Evolutionary conservation across 2,329 filamentous ascomycete species (phyloP).

Genomic region (Anisogramma anomala): DNA sequence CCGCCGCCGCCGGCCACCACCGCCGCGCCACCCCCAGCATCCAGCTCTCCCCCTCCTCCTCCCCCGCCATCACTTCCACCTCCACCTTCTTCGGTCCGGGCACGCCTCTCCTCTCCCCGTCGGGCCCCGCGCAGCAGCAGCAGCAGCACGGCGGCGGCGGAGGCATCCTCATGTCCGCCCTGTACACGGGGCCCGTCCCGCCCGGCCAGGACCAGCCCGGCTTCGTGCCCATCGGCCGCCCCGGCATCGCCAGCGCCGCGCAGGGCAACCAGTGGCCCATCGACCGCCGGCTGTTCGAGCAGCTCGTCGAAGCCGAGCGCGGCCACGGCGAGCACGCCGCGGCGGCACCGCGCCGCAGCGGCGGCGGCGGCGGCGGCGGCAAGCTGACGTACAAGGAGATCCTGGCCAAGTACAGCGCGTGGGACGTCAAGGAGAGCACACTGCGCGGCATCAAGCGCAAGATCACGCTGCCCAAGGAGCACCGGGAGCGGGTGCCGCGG

Average conservation of each 20-base stretch:
- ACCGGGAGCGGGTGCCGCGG: slow-evolving; percentile 3
- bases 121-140: no score
- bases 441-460: slow-evolving; percentile 1
- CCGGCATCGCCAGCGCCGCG: background rate
- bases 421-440: background rate
- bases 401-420: background rate
- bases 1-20: no score
- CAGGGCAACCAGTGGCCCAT: slow-evolving; percentile 4
- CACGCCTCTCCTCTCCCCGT: no score
- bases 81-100: background rate
- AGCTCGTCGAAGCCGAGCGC: background rate
- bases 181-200: background rate
- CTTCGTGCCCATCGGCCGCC: background rate
- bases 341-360: no score
- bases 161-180: background rate
- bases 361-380: background rate
- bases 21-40: background rate
- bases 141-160: no score
- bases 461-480: slow-evolving; percentile 1
- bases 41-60: background rate
- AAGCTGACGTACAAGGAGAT: slow-evolving; percentile 1
- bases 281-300: background rate
- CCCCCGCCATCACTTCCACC: background rate
- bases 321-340: background rate
- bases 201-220: background rate